Conservation (phyloP, 345 rosid species). For the Microthlaspi erraticum region DNA sequence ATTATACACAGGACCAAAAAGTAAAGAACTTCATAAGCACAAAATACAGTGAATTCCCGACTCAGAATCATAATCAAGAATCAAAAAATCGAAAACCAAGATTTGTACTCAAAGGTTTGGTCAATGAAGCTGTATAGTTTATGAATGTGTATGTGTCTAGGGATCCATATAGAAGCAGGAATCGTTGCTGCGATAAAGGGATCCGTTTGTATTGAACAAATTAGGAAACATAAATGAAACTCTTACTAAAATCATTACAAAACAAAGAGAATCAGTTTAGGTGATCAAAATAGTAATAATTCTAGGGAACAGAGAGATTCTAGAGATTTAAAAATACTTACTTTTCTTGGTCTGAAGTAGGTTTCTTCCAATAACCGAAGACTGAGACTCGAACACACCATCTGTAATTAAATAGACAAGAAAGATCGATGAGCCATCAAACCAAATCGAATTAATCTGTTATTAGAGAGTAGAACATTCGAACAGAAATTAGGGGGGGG, state of each 20-base stretch:
- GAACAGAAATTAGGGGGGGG: neutral
- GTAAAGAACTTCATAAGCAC: neutral
- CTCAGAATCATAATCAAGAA: neutral
- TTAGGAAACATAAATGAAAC: neutral
- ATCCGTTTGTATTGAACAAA: conserved; percentile 13
- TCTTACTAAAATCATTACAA: conserved; percentile 1
- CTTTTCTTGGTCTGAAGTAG: conserved; percentile 81
- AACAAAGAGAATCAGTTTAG: neutral
- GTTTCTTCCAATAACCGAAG: conserved; percentile 55
- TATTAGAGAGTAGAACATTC: neutral
- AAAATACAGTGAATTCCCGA: neutral
- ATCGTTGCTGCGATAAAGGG: conserved; percentile 5
- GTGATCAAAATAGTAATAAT: neutral
- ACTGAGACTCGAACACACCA: conserved; percentile 54
- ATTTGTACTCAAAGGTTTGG: conserved; percentile 9
- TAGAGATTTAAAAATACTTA: conserved; percentile 14
- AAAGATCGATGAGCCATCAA: neutral
- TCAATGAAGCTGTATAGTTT: conserved; percentile 1
- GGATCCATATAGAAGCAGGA: conserved; percentile 10
- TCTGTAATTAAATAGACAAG: conserved; percentile 49
- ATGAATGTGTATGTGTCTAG: neutral
- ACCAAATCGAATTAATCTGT: neutral
- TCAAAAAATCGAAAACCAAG: conserved; percentile 7
- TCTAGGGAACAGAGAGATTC: conserved; percentile 6
- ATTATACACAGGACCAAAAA: conserved; percentile 9